phyloP scores from a whole-genome alignment of 2,329 filamentous ascomycete genomes.

The Bipolaris zeicola region DNA sequence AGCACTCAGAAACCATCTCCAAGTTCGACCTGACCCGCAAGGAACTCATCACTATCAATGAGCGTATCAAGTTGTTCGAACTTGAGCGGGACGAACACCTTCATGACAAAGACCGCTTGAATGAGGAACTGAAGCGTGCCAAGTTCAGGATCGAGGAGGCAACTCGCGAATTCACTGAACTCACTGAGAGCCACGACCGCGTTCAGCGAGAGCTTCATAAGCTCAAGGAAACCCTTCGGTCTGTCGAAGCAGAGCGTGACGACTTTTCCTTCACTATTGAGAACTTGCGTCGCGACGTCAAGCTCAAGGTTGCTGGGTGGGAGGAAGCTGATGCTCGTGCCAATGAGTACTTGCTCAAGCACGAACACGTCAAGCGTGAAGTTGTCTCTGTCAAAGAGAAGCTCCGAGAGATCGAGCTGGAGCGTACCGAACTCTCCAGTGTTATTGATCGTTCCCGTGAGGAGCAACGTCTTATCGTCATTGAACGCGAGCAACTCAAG shows the following conservation, averaged over 20 bases:
- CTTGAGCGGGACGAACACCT: conserved; percentile 31
- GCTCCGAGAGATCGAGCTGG: conserved; percentile 23
- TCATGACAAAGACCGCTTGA: conserved; percentile 32
- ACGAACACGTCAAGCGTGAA: conserved; percentile 33
- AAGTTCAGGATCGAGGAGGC: conserved; percentile 27
- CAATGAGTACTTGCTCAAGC: conserved; percentile 27
- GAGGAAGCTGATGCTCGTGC: conserved; percentile 31
- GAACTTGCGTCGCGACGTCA: conserved; percentile 30
- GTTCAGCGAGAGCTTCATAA: conserved; percentile 29
- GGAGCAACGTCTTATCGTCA: conserved; percentile 26
- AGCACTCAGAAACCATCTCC: conserved; percentile 19
- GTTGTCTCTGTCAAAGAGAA: conserved; percentile 34
- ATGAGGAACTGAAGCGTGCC: conserved; percentile 30
- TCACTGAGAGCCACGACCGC: conserved; percentile 30
- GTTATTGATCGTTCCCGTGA: conserved; percentile 24
- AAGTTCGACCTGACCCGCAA: conserved; percentile 32
- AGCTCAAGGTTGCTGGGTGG: conserved; percentile 24
- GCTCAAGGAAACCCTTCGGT: conserved; percentile 28
- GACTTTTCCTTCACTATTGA: conserved; percentile 28
- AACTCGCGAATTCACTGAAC: conserved; percentile 28
- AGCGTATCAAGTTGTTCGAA: conserved; percentile 32
- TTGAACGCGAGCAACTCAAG: conserved; percentile 32
- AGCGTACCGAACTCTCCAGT: conserved; percentile 26
- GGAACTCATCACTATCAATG: conserved; percentile 24
- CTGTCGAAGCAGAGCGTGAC: conserved; percentile 29